Base-by-base conservation (phyloP, 305 asterid genomes). In the Andrographis paniculata region DNA sequence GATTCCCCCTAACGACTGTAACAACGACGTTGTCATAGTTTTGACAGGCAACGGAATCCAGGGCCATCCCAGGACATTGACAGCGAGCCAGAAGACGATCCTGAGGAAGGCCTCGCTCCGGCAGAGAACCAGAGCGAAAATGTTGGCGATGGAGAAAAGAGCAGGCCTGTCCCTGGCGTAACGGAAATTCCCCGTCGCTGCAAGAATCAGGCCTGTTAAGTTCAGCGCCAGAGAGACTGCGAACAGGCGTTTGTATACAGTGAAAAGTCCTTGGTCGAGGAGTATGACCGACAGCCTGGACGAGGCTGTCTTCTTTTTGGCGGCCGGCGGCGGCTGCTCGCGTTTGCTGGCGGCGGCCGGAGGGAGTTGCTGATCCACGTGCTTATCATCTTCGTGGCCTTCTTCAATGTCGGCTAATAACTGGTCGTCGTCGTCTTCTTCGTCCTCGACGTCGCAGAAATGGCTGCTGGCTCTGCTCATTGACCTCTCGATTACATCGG, bases 201-300 rank as follows among this genome's bases (percentile, higher is more conserved):
- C 94, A 16, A 82, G 72, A 50, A 76, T 64, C 24, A 82, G 50
- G 2, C 57, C 67, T 0, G 61, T 57, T 6, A 76, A 46, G 28
- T 82, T 82, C 42, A 78, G 17, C 0, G 60, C 56, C 14, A 82
- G 45, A 53, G 72, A 78, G 14, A 72, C 59, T 49, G 52, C 70
- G 20, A 82, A 78, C 3, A 78, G 76, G 3, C 72, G 73, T 46
- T 82, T 82, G 72, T 82, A 82, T 6, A 76, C 83, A 0, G 89
- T 82, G 80, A 82, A 79, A 24, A 82, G 60, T 43, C 94, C 94
- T 28, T 82, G 94, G 45, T 82, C 94, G 27, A 82, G 89, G 18
- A 82, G 75, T 9, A 82, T 79, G 0, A 82, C 76, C 0, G 84
- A 76, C 6, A 82, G 65, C 40, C 94, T 45, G 0, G 75, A 35